Conservation (phyloP, 148 eudicot genomes). For the Vaccinium macrocarpon region DNA sequence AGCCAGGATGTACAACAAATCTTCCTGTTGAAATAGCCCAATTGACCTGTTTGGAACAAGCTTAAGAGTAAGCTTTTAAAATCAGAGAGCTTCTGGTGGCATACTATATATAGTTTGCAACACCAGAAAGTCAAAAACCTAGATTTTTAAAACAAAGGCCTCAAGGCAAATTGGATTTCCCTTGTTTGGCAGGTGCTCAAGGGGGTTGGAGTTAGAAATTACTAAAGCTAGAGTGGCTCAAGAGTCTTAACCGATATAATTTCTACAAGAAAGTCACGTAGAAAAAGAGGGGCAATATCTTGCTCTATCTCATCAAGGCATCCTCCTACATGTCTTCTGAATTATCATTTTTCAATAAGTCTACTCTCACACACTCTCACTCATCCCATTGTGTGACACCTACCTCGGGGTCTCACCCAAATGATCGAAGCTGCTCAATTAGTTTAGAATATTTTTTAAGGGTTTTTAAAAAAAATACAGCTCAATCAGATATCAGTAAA, state of each 20-base stretch:
- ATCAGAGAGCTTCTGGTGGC: neutral
- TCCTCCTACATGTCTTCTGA: neutral
- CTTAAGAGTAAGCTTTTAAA: slow-evolving; percentile 13
- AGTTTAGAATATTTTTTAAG: too few species aligned
- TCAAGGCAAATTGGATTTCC: neutral
- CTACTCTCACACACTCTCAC: too few species aligned
- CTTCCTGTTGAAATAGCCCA: slow-evolving; percentile 88
- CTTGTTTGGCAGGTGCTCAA: neutral
- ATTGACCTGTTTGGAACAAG: slow-evolving; percentile 61
- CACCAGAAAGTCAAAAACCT: neutral
- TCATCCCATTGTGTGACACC: too few species aligned
- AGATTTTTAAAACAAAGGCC: neutral
- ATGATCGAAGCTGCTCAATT: too few species aligned
- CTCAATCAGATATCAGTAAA: too few species aligned
- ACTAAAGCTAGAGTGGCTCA: neutral
- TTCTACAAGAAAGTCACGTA: neutral
- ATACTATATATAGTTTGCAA: neutral
- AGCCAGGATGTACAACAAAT: slow-evolving; percentile 94
- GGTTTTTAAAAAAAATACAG: too few species aligned
- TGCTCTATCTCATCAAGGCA: neutral
- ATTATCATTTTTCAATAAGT: too few species aligned
- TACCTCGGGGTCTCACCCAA: too few species aligned
- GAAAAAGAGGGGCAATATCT: neutral
- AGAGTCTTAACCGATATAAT: neutral
- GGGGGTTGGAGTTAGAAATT: neutral